Conservation (phyloP, 176 grass and related monocot species). For the Eremochloa ophiuroides region DNA sequence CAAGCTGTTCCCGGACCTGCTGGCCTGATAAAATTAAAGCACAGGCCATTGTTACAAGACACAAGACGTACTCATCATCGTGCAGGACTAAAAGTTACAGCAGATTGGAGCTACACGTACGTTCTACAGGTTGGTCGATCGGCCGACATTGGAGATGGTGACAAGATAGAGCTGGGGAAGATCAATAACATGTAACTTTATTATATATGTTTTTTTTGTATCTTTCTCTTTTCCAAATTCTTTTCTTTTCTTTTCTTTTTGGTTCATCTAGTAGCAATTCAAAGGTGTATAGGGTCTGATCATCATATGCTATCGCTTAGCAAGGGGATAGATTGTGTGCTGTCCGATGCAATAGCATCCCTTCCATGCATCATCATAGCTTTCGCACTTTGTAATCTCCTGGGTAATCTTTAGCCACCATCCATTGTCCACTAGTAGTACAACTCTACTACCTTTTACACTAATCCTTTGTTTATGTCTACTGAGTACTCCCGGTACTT, state of each 20-base stretch:
- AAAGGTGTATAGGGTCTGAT: conserved; percentile 66
- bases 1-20: conserved; percentile 86
- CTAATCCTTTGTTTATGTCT: conserved; percentile 18
- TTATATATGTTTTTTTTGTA: conserved; percentile 25
- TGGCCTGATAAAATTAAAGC: conserved; percentile 32
- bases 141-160: conserved; percentile 10
- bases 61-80: neutral
- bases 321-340: conserved; percentile 32
- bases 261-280: neutral
- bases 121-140: conserved; percentile 24
- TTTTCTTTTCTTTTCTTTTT: conserved; percentile 8
- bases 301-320: conserved; percentile 55
- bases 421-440: conserved; percentile 31
- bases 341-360: conserved; percentile 40
- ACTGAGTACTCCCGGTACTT: conserved; percentile 28
- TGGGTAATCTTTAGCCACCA: conserved; percentile 84
- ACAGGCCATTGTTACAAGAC: neutral
- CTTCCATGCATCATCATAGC: conserved; percentile 79
- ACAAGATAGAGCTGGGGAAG: conserved; percentile 22
- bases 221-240: neutral
- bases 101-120: conserved; percentile 31
- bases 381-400: conserved; percentile 71
- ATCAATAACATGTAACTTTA: conserved; percentile 31
- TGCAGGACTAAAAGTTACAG: conserved; percentile 18
- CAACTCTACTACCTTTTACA: neutral